Percentiles rank a stretch among this genome's conserved stretches.
phyloP scores from a whole-genome alignment of 176 grass and related monocot genomes.

The Oryza coarctata region DNA sequence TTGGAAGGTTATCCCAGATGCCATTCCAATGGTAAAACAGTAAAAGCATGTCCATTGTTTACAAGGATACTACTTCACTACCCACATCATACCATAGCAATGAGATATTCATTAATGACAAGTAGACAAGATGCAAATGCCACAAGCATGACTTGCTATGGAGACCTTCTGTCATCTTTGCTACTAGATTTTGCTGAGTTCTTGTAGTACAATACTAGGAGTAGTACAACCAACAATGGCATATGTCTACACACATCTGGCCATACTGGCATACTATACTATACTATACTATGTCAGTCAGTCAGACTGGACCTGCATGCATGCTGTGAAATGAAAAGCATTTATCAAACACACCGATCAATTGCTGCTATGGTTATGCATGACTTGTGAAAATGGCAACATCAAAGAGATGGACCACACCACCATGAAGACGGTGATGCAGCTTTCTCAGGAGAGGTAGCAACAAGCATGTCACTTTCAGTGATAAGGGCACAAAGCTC shows the following conservation, averaged over 20 bases:
- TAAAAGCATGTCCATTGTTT: neutral
- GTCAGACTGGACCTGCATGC: slow-evolving; percentile 1
- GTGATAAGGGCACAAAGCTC: slow-evolving; percentile 22
- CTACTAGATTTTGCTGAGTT: neutral
- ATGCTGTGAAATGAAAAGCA: slow-evolving; percentile 18
- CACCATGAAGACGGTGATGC: slow-evolving; percentile 34
- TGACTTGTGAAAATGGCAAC: slow-evolving; percentile 13
- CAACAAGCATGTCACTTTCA: slow-evolving; percentile 38
- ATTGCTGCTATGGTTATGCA: slow-evolving; percentile 6
- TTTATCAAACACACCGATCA: neutral
- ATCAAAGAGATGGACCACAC: slow-evolving; percentile 23
- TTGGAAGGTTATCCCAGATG: neutral
- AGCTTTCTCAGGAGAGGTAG: slow-evolving; percentile 31
- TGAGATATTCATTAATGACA: neutral
- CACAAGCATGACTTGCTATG: neutral
- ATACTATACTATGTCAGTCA: neutral
- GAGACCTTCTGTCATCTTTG: slow-evolving; percentile 8
- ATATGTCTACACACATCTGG: neutral
- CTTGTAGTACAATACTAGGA: neutral
- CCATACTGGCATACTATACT: neutral
- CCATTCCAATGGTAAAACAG: neutral
- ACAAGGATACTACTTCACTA: neutral
- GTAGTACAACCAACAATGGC: neutral
- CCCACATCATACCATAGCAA: neutral
- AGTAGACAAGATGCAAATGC: neutral